phyloP scores from a whole-genome alignment of 176 grass and related monocot species.

The Zoysia pacifica region DNA sequence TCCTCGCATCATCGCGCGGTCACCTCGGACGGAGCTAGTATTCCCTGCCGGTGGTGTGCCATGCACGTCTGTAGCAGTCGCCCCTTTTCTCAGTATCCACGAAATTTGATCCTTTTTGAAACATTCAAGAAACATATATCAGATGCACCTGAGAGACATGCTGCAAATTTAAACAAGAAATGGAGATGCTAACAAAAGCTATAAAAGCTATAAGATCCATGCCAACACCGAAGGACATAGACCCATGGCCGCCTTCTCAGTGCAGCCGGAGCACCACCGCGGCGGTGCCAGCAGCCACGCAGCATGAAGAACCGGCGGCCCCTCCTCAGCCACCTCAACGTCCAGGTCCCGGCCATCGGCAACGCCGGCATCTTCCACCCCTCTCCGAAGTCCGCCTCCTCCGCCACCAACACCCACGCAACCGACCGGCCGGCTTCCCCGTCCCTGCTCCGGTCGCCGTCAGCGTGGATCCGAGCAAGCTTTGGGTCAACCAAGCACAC shows the following conservation, averaged over 20 bases:
- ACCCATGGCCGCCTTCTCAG: not conserved
- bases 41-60: not conserved
- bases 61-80: not conserved
- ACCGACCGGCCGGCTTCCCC: slow-evolving; percentile 10
- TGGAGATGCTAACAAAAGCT: not conserved
- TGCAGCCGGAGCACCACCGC: not conserved
- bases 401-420: not conserved
- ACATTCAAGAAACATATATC: not conserved
- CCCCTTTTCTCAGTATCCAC: not conserved
- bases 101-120: not conserved
- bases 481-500: slow-evolving; percentile 26
- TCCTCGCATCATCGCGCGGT: not conserved
- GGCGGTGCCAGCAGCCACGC: not conserved
- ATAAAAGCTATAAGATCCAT: not conserved
- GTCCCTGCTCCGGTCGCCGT: slow-evolving; percentile 44
- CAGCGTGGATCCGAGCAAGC: slow-evolving; percentile 50
- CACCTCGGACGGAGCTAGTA: slow-evolving; percentile 20
- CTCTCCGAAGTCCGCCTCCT: not conserved
- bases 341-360: slow-evolving; percentile 26
- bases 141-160: no score
- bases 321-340: slow-evolving; percentile 20
- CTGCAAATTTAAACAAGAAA: not conserved
- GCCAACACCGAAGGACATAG: not conserved
- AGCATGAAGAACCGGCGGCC: slow-evolving; percentile 18
- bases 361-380: not conserved